A percentile compares a stretch with the other conserved stretches of the same genome.
Conservation (phyloP, 768 basidiomycete genomes). For the Suillus placidus region DNA sequence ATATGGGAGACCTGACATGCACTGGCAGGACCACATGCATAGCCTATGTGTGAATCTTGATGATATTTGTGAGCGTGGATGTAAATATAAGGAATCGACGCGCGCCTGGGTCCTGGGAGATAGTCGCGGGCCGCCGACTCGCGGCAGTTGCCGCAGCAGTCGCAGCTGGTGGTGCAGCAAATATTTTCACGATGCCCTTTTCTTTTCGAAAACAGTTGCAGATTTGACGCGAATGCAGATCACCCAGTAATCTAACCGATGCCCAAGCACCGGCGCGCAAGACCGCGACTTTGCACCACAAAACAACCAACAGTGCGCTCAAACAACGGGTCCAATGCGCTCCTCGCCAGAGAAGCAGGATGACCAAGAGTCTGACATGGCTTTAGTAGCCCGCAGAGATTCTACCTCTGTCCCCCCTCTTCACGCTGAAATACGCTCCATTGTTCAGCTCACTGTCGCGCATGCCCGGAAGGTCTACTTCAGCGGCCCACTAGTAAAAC, state of each 20-base stretch:
- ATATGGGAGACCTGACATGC: too few species aligned
- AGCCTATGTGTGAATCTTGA: too few species aligned
- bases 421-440: constrained; percentile 82
- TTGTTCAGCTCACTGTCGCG: constrained; percentile 71
- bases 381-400: constrained; percentile 25
- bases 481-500: constrained; percentile 79
- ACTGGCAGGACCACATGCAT: too few species aligned
- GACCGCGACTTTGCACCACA: constrained; percentile 29
- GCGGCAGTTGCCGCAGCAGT: too few species aligned
- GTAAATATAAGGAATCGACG: too few species aligned
- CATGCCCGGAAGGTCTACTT: constrained; percentile 88
- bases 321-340: constrained; percentile 31
- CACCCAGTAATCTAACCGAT: constrained; percentile 17
- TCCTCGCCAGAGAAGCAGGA: constrained; percentile 17
- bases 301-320: constrained; percentile 32
- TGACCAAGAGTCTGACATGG: constrained; percentile 24
- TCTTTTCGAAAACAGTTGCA: constrained; percentile 53
- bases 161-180: too few species aligned
- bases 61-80: too few species aligned
- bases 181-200: constrained; percentile 38
- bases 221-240: constrained; percentile 25
- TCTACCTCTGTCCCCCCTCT: constrained; percentile 44
- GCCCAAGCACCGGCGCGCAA: constrained; percentile 13
- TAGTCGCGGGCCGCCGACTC: too few species aligned
- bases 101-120: too few species aligned